Base-by-base conservation (phyloP, 1,284 basidiomycete species). In the Peniophora sp. region DNA sequence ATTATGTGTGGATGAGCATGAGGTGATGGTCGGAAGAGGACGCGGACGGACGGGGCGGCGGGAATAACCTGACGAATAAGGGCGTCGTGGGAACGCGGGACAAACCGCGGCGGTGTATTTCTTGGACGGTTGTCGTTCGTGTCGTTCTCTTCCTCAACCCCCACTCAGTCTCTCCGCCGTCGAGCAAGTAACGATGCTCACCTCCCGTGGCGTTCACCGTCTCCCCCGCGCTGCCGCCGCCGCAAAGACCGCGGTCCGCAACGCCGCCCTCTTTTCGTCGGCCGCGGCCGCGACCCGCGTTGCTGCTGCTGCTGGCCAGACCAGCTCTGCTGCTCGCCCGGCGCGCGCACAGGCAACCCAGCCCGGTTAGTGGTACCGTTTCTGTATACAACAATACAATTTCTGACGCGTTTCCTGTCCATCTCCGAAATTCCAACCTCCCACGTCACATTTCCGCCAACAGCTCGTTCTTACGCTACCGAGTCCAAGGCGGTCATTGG, bases 381-480 rank as follows among this genome's bases (percentile, higher is more conserved):
- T 53, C 27, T 22, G 10, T 3, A 24, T n/a, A 1, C 56, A 60
- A 51, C 52, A 49, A 52, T 47, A 42, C 24, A 47, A 52, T 55
- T 51, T 52, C 24, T 55, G 23, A 45, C 47, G 44, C 52, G 24
- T 51, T 56, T 54, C 60, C 55, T 42, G 10, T 10, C n/a, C 10
- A 10, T 36, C n/a, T 10, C 34, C 34, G 10, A 36, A 36, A 36
- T 10, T 36, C 47, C 48, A 47, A 51, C 44, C 41, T 27, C 52
- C 35, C 35, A 18, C 36, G 18, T 47, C 20, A 24, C 24, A 24
- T 36, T 39, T 20, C 17, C 36, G 22, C n/a, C 24, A 60, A 47
- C 63, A 88, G 87, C 78, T 59, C 92, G 94, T 69, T 74, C 83
- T 47, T 97, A 96, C 80, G 94, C 94, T 57, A 94, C 94, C 55